These are phyloP conservation scores for Cunninghamia lanceolata DNA, from an alignment of 75 land plant genomes.

Conservation along the genomic window DNA sequence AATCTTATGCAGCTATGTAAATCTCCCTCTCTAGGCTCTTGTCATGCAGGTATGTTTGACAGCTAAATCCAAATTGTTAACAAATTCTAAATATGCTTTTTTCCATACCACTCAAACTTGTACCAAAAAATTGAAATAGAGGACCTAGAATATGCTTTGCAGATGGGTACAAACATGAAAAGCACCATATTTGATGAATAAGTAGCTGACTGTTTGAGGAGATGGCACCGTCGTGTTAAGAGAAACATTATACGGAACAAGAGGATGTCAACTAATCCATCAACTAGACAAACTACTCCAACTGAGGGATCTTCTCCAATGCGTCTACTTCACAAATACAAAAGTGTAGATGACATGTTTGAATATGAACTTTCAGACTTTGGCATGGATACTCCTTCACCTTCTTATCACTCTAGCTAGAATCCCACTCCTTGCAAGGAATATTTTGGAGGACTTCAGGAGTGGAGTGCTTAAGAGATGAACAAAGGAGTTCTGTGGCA, in stretches of 20 bases:
- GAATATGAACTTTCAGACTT: no score
- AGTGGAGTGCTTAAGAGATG: no score
- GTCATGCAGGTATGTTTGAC: slow-evolving; percentile 61
- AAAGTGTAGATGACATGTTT: no score
- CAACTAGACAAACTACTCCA: no score
- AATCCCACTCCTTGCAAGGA: no score
- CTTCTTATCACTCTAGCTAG: background rate
- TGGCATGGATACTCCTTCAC: no score
- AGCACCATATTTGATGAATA: slow-evolving; percentile 44
- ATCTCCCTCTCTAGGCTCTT: slow-evolving; percentile 80
- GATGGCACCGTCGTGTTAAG: slow-evolving; percentile 47
- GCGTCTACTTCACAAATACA: no score
- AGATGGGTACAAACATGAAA: slow-evolving; percentile 62
- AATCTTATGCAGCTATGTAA: slow-evolving; percentile 68
- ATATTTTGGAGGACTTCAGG: no score
- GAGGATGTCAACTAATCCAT: no score
- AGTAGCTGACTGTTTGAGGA: slow-evolving; percentile 28
- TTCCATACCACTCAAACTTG: background rate
- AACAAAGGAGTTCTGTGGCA: no score
- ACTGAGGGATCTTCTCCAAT: no score
- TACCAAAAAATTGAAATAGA: background rate
- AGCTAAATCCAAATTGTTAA: background rate
- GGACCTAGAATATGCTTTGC: background rate
- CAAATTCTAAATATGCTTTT: background rate
- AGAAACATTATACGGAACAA: slow-evolving; percentile 18